These are phyloP conservation scores for Trichoderma citrinoviride DNA, from an alignment of 2,329 filamentous ascomycete species.

Conservation along the genomic window DNA sequence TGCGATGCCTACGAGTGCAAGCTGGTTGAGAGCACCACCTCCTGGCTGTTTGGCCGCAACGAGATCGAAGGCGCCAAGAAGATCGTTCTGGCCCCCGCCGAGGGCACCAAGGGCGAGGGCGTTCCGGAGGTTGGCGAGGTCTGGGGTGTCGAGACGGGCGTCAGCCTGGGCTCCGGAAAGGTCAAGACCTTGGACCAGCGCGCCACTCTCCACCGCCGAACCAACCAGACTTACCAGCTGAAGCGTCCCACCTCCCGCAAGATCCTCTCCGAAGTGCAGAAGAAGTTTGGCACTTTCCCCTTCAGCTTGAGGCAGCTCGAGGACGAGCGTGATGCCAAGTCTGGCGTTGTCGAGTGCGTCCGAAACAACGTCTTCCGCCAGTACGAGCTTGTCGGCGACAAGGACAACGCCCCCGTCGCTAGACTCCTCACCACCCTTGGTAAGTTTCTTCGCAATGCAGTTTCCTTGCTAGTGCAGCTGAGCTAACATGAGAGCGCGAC, in stretches of 20 bases:
- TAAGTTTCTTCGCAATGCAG: conserved; percentile 50
- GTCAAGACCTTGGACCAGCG: conserved; percentile 88
- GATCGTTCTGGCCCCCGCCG: conserved; percentile 85
- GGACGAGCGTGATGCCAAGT: conserved; percentile 95
- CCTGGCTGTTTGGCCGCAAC: conserved; percentile 93
- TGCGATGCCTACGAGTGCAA: conserved; percentile 88
- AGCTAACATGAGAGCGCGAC: conserved; percentile 19
- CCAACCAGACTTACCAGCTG: conserved; percentile 83
- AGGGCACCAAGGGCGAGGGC: conserved; percentile 89
- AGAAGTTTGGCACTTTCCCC: conserved; percentile 96
- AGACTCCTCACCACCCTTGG: conserved; percentile 88
- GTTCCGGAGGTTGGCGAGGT: conserved; percentile 85
- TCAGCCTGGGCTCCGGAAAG: conserved; percentile 89
- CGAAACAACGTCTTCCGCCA: conserved; percentile 88
- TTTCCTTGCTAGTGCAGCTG: background rate
- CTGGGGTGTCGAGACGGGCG: conserved; percentile 95
- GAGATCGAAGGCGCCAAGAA: conserved; percentile 98
- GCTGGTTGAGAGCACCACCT: conserved; percentile 95
- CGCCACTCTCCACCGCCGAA: conserved; percentile 89
- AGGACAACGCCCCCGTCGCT: conserved; percentile 80
- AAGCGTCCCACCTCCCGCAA: conserved; percentile 94
- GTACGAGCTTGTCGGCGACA: conserved; percentile 94
- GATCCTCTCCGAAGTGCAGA: conserved; percentile 88
- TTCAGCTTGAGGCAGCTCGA: conserved; percentile 97
- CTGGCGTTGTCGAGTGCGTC: conserved; percentile 91